Evolutionary conservation across 345 rosid genomes (phyloP).

Genomic region (Noccaea bulbosa): DNA sequence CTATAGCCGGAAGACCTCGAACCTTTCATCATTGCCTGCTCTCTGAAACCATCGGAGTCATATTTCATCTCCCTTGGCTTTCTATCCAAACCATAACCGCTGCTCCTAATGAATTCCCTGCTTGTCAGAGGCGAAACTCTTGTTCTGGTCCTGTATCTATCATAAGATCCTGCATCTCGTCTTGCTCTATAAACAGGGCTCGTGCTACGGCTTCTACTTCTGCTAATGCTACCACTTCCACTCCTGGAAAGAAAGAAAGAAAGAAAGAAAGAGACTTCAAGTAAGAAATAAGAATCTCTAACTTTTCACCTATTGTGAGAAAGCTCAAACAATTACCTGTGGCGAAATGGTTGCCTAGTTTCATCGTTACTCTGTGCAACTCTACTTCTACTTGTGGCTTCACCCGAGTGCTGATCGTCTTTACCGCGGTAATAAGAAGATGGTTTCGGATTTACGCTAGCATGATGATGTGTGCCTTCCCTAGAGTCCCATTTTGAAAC

Average conservation of each 20-base stretch:
- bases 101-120: constrained; percentile 60
- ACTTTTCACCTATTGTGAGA: neutral
- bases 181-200: constrained; percentile 68
- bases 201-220: constrained; percentile 68
- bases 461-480: constrained; percentile 56
- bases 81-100: constrained; percentile 61
- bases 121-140: too few relatives aligned
- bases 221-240: constrained; percentile 54
- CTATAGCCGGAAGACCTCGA: constrained; percentile 46
- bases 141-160: too few relatives aligned
- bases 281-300: constrained; percentile 26
- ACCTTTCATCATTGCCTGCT: constrained; percentile 43
- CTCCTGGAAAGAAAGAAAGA: constrained; percentile 18
- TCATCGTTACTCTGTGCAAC: constrained; percentile 52
- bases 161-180: constrained; percentile 64
- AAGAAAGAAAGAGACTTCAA: neutral
- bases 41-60: constrained; percentile 52
- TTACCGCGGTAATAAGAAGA: too few relatives aligned
- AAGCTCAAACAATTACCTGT: constrained; percentile 40
- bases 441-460: too few relatives aligned
- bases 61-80: constrained; percentile 55
- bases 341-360: constrained; percentile 33
- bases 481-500: constrained; percentile 78
- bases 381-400: constrained; percentile 60
- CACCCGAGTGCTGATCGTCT: constrained; percentile 43